phyloP scores from a whole-genome alignment of 1,139 yeast genomes.

The Pichia sp. region DNA sequence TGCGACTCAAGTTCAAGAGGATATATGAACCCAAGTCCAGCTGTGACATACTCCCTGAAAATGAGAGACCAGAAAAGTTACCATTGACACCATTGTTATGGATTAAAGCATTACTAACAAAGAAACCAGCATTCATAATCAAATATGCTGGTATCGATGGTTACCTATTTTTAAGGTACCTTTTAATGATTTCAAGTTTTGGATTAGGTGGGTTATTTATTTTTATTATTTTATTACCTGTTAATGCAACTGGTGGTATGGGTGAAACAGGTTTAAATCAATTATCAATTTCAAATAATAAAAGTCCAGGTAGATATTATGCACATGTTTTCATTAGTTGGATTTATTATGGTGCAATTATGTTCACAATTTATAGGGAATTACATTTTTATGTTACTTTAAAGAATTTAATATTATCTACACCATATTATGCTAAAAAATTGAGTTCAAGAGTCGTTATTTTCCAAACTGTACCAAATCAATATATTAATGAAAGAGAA shows the following conservation, averaged over 20 bases:
- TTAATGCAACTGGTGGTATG: constrained; percentile 76
- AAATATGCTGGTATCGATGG: constrained; percentile 86
- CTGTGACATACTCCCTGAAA: constrained; percentile 42
- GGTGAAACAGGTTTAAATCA: constrained; percentile 46
- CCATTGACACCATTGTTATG: constrained; percentile 52
- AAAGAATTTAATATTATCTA: constrained; percentile 60
- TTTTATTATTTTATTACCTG: constrained; percentile 78
- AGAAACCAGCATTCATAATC: constrained; percentile 61
- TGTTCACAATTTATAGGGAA: constrained; percentile 64
- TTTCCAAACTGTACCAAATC: constrained; percentile 53
- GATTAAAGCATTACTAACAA: constrained; percentile 43
- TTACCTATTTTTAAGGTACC: constrained; percentile 72
- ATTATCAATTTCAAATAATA: constrained; percentile 57
- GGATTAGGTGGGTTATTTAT: constrained; percentile 59
- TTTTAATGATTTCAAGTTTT: constrained; percentile 54
- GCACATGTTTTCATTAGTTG: constrained; percentile 71
- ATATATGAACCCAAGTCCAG: constrained; percentile 76
- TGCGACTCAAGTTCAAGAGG: constrained; percentile 59
- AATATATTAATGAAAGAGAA: constrained; percentile 42
- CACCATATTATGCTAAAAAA: constrained; percentile 63
- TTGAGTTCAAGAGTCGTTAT: constrained; percentile 61
- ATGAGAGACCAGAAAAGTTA: constrained; percentile 44
- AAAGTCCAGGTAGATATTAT: constrained; percentile 50
- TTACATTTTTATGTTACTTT: constrained; percentile 58
- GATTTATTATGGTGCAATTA: constrained; percentile 52